Conservation (phyloP, 352 stramenopile genomes). For the Elongisporangium undulatum region DNA sequence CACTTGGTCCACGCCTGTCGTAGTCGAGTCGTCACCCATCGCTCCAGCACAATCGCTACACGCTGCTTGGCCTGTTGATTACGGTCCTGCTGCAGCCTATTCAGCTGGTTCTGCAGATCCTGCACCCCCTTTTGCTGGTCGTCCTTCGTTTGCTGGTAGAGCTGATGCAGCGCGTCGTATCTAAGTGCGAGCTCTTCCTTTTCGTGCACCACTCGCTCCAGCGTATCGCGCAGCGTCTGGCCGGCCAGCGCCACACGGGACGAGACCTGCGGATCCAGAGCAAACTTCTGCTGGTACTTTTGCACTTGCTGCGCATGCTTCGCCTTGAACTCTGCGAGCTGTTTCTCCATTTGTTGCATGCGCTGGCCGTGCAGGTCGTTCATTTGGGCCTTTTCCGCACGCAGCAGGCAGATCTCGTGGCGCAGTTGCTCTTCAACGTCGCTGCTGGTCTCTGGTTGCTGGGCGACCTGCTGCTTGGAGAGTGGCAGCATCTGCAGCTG, state of each 20-base stretch:
- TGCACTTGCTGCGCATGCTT: conserved; percentile 29
- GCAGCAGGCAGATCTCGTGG: conserved; percentile 50
- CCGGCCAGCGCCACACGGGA: conserved; percentile 48
- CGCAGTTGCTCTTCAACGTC: conserved; percentile 14
- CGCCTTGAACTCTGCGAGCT: conserved; percentile 19
- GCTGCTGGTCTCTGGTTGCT: conserved; percentile 14
- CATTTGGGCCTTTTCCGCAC: conserved; percentile 38
- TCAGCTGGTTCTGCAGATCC: conserved; percentile 15
- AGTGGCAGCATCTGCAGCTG: conserved; percentile 18
- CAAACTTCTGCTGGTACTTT: conserved; percentile 51
- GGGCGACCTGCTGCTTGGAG: conserved; percentile 6
- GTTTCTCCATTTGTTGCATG: conserved; percentile 25
- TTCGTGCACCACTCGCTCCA: conserved; percentile 51
- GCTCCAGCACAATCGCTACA: conserved; percentile 16
- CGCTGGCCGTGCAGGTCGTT: conserved; percentile 31
- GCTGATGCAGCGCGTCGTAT: conserved; percentile 29
- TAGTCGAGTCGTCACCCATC: conserved; percentile 29
- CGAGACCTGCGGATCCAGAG: conserved; percentile 46
- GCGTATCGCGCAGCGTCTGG: conserved; percentile 45
- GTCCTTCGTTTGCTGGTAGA: conserved; percentile 26
- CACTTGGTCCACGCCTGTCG: conserved; percentile 37
- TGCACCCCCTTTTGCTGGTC: conserved; percentile 17
- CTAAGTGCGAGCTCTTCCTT: conserved; percentile 60
- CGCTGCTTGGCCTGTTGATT: conserved; percentile 18
- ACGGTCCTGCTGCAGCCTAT: conserved; percentile 11